These are phyloP conservation scores for Butyriboletus loyo DNA, from an alignment of 768 basidiomycete genomes.

Conservation along the genomic window DNA sequence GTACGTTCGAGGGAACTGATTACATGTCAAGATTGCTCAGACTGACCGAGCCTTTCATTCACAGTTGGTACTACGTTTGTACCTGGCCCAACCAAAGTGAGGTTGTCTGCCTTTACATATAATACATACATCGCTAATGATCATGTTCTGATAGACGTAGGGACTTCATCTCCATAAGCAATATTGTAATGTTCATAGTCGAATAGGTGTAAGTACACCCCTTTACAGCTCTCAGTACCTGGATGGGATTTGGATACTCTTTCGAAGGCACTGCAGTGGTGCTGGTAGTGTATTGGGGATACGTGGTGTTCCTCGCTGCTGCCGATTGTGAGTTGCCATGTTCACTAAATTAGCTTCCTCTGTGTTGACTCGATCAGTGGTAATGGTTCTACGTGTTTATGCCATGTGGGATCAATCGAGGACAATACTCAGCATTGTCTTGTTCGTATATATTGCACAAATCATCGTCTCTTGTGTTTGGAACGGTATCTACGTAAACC, in stretches of 20 bases:
- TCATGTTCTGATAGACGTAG: not conserved
- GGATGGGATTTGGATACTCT: not conserved
- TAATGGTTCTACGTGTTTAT: too few relatives aligned
- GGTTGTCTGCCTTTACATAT: not conserved
- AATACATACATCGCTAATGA: not conserved
- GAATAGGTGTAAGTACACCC: slow-evolving; percentile 8
- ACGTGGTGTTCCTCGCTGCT: not conserved
- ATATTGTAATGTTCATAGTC: not conserved
- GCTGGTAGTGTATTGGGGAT: not conserved
- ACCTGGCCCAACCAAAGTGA: too few relatives aligned
- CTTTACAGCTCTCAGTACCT: not conserved
- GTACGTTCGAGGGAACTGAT: too few relatives aligned
- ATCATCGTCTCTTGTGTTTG: not conserved
- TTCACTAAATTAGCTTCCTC: too few relatives aligned
- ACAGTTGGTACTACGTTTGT: too few relatives aligned
- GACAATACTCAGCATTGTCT: not conserved
- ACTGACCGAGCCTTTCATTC: too few relatives aligned
- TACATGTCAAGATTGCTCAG: too few relatives aligned
- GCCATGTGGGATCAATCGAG: too few relatives aligned
- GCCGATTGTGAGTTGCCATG: slow-evolving; percentile 6
- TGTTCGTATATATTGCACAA: not conserved
- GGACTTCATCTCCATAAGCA: not conserved
- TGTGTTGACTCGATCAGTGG: slow-evolving; percentile 2
- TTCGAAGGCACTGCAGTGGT: not conserved
- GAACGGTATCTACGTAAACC: not conserved